phyloP scores from a whole-genome alignment of 75 land plant species.

The Gnetum montanum region DNA sequence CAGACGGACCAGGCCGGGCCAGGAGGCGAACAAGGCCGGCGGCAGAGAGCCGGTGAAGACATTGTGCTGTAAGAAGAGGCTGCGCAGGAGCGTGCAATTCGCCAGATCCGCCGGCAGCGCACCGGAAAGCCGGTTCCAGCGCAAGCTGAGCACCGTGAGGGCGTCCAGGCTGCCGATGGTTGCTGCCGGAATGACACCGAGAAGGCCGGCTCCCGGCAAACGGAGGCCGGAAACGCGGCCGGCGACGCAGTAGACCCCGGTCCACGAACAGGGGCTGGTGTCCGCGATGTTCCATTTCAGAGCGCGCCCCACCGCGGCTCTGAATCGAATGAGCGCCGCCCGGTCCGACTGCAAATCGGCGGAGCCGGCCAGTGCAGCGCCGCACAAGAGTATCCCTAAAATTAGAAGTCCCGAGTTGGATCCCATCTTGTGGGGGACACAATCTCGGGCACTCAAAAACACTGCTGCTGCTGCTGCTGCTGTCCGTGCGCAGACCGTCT shows the following conservation, averaged over 20 bases:
- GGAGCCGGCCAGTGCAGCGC: too few relatives aligned
- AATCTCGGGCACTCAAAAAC: too few relatives aligned
- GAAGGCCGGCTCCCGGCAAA: slow-evolving; percentile 52
- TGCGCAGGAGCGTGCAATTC: slow-evolving; percentile 22
- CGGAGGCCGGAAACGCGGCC: slow-evolving; percentile 45
- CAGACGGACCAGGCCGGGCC: slow-evolving; percentile 36
- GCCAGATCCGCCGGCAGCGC: slow-evolving; percentile 55
- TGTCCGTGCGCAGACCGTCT: too few relatives aligned
- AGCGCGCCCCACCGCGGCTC: slow-evolving; percentile 17
- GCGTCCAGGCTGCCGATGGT: slow-evolving; percentile 32
- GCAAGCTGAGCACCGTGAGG: slow-evolving; percentile 60
- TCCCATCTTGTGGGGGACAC: too few relatives aligned
- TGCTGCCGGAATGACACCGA: slow-evolving; percentile 40
- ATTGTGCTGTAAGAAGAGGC: slow-evolving; percentile 65
- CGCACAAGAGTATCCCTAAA: too few relatives aligned
- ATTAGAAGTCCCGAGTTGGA: too few relatives aligned
- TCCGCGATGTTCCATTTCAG: slow-evolving; percentile 26
- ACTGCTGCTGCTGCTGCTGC: too few relatives aligned
- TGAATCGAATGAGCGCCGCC: slow-evolving; percentile 29
- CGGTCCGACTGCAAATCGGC: slow-evolving; percentile 29
- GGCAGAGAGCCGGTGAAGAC: slow-evolving; percentile 51
- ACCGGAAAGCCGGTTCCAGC: slow-evolving; percentile 46
- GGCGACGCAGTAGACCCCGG: slow-evolving; percentile 24
- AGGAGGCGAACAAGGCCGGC: slow-evolving; percentile 16
- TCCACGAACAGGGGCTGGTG: slow-evolving; percentile 35